phyloP scores from a whole-genome alignment of 2,329 filamentous ascomycete species.

The Pseudocercospora macadamiae region DNA sequence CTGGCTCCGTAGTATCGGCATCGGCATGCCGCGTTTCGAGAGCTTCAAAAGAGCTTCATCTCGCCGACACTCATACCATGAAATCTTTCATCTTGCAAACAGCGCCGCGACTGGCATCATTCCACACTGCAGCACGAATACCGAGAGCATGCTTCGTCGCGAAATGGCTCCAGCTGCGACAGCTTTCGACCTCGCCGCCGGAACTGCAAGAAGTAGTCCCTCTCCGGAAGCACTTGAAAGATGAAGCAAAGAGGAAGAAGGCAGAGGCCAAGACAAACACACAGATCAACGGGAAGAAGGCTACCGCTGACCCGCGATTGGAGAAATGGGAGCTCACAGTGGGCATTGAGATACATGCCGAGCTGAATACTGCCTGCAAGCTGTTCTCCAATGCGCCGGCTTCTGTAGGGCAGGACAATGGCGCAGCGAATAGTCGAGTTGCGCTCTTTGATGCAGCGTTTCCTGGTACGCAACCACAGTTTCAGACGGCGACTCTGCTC shows the following conservation, averaged over 20 bases:
- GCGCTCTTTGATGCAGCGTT: constrained; percentile 86
- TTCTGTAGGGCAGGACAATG: constrained; percentile 30
- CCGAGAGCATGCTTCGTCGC: constrained; percentile 34
- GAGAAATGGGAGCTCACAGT: constrained; percentile 88
- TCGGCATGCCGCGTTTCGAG: not conserved
- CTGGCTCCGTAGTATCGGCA: no score
- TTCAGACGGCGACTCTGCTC: constrained; percentile 80
- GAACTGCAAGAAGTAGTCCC: constrained; percentile 35
- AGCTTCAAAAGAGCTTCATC: not conserved
- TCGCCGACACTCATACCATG: constrained; percentile 11
- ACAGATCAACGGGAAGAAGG: constrained; percentile 11
- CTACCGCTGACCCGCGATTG: constrained; percentile 30
- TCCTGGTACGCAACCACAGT: constrained; percentile 83
- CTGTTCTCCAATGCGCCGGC: constrained; percentile 73
- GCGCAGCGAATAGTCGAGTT: constrained; percentile 78
- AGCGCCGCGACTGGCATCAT: constrained; percentile 2
- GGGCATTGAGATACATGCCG: constrained; percentile 95
- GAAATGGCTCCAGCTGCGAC: constrained; percentile 36
- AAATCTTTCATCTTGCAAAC: constrained; percentile 1
- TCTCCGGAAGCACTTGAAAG: constrained; percentile 46
- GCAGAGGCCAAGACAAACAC: constrained; percentile 15
- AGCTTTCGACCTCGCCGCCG: constrained; percentile 24
- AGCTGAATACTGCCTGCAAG: constrained; percentile 86
- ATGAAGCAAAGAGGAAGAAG: constrained; percentile 41
- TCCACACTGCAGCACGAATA: constrained; percentile 1